These are phyloP conservation scores for Trifolium dubium DNA, from an alignment of 306 rosid genomes.

Conservation along the genomic window DNA sequence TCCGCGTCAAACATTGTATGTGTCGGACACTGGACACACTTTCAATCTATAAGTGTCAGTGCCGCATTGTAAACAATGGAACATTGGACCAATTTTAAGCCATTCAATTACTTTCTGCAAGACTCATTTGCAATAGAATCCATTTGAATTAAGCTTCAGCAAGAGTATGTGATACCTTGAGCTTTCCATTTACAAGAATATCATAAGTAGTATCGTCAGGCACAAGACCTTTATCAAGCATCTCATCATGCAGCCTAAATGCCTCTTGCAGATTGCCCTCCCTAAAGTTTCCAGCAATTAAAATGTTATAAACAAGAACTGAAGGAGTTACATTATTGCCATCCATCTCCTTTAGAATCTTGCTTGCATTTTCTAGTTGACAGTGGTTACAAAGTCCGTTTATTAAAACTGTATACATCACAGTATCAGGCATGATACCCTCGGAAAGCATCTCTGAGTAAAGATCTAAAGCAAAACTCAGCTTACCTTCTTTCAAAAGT, in stretches of 20 bases:
- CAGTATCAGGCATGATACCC: slow-evolving; percentile 68
- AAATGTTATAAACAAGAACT: slow-evolving; percentile 65
- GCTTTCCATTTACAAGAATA: slow-evolving; percentile 71
- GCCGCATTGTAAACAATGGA: slow-evolving; percentile 35
- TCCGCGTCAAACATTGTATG: neutral
- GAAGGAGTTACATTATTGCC: slow-evolving; percentile 51
- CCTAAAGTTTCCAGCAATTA: slow-evolving; percentile 73
- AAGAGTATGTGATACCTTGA: slow-evolving; percentile 44
- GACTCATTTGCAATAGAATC: slow-evolving; percentile 1
- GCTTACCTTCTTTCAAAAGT: slow-evolving; percentile 57
- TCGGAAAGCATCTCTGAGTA: slow-evolving; percentile 78
- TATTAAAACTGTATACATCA: slow-evolving; percentile 53
- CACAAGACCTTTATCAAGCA: slow-evolving; percentile 78
- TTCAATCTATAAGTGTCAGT: neutral
- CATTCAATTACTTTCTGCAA: slow-evolving; percentile 21
- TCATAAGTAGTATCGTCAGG: slow-evolving; percentile 68
- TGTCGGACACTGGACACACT: neutral
- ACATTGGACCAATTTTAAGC: slow-evolving; percentile 18
- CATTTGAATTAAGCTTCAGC: slow-evolving; percentile 11
- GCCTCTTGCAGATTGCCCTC: slow-evolving; percentile 76
- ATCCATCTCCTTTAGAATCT: slow-evolving; percentile 66
- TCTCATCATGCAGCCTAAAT: slow-evolving; percentile 78
- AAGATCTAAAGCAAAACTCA: slow-evolving; percentile 63
- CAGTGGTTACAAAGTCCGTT: slow-evolving; percentile 69
- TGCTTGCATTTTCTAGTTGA: slow-evolving; percentile 65